Percentiles rank a stretch among this genome's conserved stretches.
phyloP scores from a whole-genome alignment of 2,329 filamentous ascomycete genomes.

The Truncatella angustata region DNA sequence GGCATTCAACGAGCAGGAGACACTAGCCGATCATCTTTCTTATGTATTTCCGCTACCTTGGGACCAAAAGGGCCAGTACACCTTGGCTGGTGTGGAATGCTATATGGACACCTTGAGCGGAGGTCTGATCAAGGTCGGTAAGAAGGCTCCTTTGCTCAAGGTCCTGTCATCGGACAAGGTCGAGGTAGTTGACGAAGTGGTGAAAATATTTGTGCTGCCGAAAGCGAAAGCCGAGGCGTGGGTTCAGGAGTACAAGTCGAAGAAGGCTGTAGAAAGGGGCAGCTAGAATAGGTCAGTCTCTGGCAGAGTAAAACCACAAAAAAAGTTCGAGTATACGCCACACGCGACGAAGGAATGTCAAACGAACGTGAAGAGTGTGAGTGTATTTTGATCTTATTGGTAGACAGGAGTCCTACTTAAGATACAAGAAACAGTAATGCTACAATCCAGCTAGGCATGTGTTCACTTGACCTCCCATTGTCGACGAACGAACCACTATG shows the following conservation, averaged over 20 bases:
- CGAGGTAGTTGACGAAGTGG: slow-evolving; percentile 82
- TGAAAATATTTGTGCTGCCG: slow-evolving; percentile 81
- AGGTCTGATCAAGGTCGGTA: slow-evolving; percentile 85
- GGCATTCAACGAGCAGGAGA: slow-evolving; percentile 74
- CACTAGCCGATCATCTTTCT: slow-evolving; percentile 71
- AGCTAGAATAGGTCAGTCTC: slow-evolving; percentile 13
- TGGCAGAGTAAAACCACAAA: slow-evolving; percentile 10
- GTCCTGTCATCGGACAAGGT: slow-evolving; percentile 73
- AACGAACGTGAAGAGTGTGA: too few species aligned
- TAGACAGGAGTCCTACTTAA: too few species aligned
- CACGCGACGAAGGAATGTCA: too few species aligned
- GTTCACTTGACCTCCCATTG: too few species aligned
- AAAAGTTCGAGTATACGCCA: too few species aligned
- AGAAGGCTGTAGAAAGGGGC: slow-evolving; percentile 54
- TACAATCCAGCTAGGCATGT: too few species aligned
- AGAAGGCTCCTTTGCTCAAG: slow-evolving; percentile 75
- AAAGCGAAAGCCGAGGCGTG: slow-evolving; percentile 67
- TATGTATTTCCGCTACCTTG: slow-evolving; percentile 90
- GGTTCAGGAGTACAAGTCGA: slow-evolving; percentile 80
- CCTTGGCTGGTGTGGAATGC: slow-evolving; percentile 67
- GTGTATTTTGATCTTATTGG: too few species aligned
- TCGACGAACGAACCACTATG: too few species aligned
- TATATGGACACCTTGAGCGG: slow-evolving; percentile 82
- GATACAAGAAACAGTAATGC: too few species aligned
- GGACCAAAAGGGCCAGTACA: slow-evolving; percentile 71